A percentile compares a stretch with the other conserved stretches of the same genome.
These are phyloP conservation scores for Eucalyptus curtisii DNA, from an alignment of 345 rosid species.

Conservation along the genomic window DNA sequence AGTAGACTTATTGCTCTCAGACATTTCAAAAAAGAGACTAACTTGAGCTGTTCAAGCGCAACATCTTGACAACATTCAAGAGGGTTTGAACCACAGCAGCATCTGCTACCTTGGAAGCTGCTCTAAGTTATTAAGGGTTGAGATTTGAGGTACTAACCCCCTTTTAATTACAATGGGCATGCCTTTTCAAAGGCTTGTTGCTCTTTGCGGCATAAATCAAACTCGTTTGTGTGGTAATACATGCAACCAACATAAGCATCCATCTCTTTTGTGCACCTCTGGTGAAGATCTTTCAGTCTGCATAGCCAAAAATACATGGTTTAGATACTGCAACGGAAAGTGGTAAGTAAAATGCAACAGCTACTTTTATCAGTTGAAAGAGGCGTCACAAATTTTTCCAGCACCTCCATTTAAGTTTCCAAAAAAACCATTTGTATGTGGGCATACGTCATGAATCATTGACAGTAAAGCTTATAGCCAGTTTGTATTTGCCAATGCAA, in stretches of 20 bases:
- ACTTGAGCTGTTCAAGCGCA: background rate
- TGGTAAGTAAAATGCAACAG: background rate
- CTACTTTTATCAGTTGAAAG: background rate
- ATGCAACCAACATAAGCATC: constrained; percentile 90
- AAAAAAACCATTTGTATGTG: background rate
- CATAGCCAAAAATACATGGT: background rate
- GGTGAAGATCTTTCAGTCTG: constrained; percentile 92
- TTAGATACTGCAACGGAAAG: background rate
- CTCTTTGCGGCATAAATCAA: constrained; percentile 95
- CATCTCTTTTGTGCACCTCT: constrained; percentile 85
- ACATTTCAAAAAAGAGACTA: background rate
- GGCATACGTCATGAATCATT: background rate
- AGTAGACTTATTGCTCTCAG: background rate
- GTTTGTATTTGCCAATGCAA: background rate
- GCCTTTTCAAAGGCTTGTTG: constrained; percentile 89
- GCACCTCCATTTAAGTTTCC: background rate
- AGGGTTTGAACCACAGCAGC: background rate
- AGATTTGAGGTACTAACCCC: background rate
- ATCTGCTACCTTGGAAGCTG: constrained; percentile 6
- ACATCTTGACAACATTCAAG: background rate
- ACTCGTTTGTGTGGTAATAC: constrained; percentile 95
- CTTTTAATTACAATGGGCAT: constrained; percentile 67
- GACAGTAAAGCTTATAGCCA: background rate
- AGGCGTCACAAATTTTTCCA: background rate
- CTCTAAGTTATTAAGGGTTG: constrained; percentile 22